Evolutionary conservation across 164 flowering plant genomes (phyloP).

Genomic region (Tinospora cordifolia): DNA sequence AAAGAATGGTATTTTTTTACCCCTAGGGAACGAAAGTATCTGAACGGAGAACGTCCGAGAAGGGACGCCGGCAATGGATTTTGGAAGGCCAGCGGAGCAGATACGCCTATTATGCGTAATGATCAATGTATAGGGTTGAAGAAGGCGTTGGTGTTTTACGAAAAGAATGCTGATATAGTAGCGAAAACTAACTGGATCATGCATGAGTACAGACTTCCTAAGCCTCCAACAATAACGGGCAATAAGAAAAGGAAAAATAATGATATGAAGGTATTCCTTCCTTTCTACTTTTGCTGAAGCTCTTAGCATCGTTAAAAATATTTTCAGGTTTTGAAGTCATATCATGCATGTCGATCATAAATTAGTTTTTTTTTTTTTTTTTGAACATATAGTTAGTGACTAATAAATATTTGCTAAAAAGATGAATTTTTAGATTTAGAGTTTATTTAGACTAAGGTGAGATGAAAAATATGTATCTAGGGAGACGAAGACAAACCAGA

Average conservation of each 20-base stretch:
- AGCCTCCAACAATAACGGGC: no score
- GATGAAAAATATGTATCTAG: no score
- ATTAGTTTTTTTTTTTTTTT: no score
- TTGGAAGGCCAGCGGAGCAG: slow-evolving; percentile 6
- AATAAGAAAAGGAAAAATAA: neutral
- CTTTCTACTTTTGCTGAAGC: neutral
- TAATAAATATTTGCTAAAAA: no score
- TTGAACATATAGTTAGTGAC: neutral
- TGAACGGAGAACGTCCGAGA: neutral
- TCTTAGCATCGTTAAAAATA: neutral
- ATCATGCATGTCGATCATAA: neutral
- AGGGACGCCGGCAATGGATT: neutral
- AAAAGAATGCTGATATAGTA: neutral
- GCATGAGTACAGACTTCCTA: neutral
- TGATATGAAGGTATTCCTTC: neutral
- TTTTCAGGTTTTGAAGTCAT: no score
- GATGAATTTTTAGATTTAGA: no score
- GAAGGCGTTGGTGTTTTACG: slow-evolving; percentile 3
- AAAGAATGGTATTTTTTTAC: slow-evolving; percentile 6
- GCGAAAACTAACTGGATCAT: slow-evolving; percentile 2
- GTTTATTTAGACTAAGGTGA: no score
- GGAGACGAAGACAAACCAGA: no score
- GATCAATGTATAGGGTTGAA: neutral
- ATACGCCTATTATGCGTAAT: neutral
- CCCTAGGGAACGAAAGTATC: slow-evolving; percentile 3